Percentiles rank a stretch among this genome's conserved stretches.
Evolutionary conservation across 2,329 filamentous ascomycete species (phyloP).

Genomic region (Aspergillus sclerotialis): DNA sequence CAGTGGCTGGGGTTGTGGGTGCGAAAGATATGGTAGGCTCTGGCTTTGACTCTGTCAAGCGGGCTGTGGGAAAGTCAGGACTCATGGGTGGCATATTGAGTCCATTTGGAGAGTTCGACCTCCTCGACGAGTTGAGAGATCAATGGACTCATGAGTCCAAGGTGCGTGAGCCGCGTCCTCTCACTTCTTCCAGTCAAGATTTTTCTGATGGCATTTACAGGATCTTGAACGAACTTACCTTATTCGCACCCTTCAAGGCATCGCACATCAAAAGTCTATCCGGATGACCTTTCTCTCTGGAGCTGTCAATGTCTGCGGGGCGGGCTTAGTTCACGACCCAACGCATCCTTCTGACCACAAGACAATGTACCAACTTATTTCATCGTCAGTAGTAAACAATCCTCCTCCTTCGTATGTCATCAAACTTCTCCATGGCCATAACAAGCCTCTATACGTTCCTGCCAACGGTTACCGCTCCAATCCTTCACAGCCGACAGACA

Average conservation of each 20-base stretch:
- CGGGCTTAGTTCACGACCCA: conserved; percentile 90
- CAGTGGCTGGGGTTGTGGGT: conserved; percentile 89
- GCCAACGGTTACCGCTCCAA: conserved; percentile 69
- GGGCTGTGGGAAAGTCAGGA: conserved; percentile 88
- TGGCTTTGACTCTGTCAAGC: conserved; percentile 92
- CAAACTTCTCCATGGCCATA: conserved; percentile 83
- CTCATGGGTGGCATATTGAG: conserved; percentile 94
- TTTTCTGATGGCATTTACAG: too few species aligned
- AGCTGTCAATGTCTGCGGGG: conserved; percentile 80
- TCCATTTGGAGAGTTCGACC: conserved; percentile 92
- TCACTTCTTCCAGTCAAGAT: too few species aligned
- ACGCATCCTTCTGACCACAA: conserved; percentile 89
- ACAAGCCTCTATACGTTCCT: conserved; percentile 85
- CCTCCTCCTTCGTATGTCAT: conserved; percentile 80
- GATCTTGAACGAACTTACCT: conserved; percentile 95
- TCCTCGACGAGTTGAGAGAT: conserved; percentile 89
- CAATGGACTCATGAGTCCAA: conserved; percentile 98
- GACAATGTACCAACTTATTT: conserved; percentile 98
- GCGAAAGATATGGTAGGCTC: conserved; percentile 88
- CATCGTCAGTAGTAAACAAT: conserved; percentile 83
- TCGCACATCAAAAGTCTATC: conserved; percentile 88
- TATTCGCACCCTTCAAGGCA: conserved; percentile 90
- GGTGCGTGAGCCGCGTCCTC: conserved; percentile 37
- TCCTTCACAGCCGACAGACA: conserved; percentile 68
- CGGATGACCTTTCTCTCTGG: conserved; percentile 97